Evolutionary conservation across 345 rosid species (phyloP).

Genomic region (Camelina neglecta): DNA sequence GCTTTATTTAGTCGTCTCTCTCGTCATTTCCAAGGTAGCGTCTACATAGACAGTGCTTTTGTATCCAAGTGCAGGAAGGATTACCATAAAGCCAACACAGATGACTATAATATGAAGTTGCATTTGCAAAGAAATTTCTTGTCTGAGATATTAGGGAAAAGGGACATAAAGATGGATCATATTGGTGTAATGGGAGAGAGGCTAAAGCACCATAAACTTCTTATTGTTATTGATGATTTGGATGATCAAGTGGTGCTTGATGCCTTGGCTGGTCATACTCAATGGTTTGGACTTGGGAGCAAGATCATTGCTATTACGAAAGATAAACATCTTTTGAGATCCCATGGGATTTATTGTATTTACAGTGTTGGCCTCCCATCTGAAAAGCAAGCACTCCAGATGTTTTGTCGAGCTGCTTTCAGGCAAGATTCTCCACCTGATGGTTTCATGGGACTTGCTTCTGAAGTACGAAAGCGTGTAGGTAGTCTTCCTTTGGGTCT

Average conservation of each 20-base stretch:
- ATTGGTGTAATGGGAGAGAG: conserved; percentile 7
- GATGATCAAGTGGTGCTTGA: conserved; percentile 51
- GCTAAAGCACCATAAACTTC: conserved; percentile 25
- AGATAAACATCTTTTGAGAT: conserved; percentile 36
- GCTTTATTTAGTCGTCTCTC: background rate
- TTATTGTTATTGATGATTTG: conserved; percentile 64
- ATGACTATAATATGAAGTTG: background rate
- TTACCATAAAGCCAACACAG: background rate
- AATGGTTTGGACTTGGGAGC: conserved; percentile 59
- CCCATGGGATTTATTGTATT: background rate
- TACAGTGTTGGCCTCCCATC: conserved; percentile 4
- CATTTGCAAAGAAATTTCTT: conserved; percentile 17
- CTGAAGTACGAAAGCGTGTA: background rate
- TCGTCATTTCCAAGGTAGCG: background rate
- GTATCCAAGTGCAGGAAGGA: conserved; percentile 1
- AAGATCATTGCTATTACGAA: conserved; percentile 62
- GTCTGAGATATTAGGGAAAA: background rate
- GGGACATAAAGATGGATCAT: background rate
- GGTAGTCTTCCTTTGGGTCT: background rate
- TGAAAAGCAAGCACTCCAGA: background rate
- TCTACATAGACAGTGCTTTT: conserved; percentile 20
- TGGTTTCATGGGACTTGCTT: background rate
- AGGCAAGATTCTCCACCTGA: background rate
- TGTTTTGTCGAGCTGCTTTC: background rate
- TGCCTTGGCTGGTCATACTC: conserved; percentile 48